Conservation (phyloP, 768 basidiomycete species). For the Tylopilus rubrobrunneus region DNA sequence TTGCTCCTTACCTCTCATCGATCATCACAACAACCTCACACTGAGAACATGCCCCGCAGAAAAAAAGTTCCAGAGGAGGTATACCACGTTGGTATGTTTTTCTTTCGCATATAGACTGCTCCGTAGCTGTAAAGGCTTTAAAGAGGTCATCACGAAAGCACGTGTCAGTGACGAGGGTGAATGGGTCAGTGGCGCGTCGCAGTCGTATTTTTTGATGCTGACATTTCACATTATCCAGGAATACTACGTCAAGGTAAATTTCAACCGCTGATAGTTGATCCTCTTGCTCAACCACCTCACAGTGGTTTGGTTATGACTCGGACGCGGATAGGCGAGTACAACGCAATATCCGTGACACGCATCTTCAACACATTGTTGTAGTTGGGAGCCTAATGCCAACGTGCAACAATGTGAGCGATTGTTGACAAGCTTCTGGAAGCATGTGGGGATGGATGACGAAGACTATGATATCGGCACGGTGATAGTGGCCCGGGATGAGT, state of each 20-base stretch:
- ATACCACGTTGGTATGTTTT: conserved; percentile 45
- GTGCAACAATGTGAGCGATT: conserved; percentile 55
- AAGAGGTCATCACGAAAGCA: conserved; percentile 62
- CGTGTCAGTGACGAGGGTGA: conserved; percentile 45
- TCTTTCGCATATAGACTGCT: neutral
- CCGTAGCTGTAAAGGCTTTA: neutral
- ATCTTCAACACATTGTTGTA: conserved; percentile 24
- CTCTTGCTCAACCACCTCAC: conserved; percentile 4
- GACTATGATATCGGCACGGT: conserved; percentile 50
- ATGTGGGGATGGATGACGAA: conserved; percentile 53
- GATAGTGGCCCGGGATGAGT: conserved; percentile 40
- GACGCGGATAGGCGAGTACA: conserved; percentile 50
- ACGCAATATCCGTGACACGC: neutral
- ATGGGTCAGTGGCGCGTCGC: conserved; percentile 44
- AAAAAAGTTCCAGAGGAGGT: conserved; percentile 32
- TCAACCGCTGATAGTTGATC: neutral
- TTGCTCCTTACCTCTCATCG: neutral
- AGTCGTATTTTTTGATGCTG: neutral
- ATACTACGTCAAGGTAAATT: conserved; percentile 62
- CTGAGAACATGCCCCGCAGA: conserved; percentile 20
- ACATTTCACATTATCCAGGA: conserved; percentile 37
- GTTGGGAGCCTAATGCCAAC: conserved; percentile 70
- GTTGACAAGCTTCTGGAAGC: conserved; percentile 59
- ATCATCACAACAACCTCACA: neutral
- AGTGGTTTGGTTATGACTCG: conserved; percentile 68